These are phyloP conservation scores for Exidia glandulosa DNA, from an alignment of 768 basidiomycete genomes.

Conservation along the genomic window DNA sequence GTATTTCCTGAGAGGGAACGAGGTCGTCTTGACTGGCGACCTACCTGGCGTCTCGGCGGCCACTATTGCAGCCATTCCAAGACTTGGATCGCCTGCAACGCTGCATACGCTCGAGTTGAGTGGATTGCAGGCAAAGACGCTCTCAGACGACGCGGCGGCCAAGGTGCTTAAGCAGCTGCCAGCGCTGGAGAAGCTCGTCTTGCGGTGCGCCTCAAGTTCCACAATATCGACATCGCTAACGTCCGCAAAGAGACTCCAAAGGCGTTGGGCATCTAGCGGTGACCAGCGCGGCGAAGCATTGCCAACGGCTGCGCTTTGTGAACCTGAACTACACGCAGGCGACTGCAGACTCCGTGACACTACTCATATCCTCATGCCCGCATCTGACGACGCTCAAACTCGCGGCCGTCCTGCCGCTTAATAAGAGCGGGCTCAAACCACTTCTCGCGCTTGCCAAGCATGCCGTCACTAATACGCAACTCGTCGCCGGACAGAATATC, in stretches of 20 bases:
- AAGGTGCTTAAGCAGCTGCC: conserved; percentile 35
- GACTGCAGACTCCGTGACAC: conserved; percentile 21
- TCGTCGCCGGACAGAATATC: conserved; percentile 28
- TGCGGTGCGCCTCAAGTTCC: conserved; percentile 34
- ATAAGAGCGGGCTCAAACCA: conserved; percentile 4
- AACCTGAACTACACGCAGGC: conserved; percentile 55
- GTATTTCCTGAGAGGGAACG: conserved; percentile 49
- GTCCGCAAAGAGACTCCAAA: conserved; percentile 39
- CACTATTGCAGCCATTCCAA: conserved; percentile 36
- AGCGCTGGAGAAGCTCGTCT: conserved; percentile 33
- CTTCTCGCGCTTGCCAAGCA: background rate
- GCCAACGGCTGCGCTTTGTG: conserved; percentile 31
- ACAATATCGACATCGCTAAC: conserved; percentile 1
- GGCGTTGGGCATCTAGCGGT: conserved; percentile 43
- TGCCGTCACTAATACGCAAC: conserved; percentile 8
- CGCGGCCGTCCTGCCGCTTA: conserved; percentile 29
- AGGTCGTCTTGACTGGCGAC: conserved; percentile 34
- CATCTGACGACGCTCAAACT: conserved; percentile 40
- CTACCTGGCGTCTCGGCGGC: conserved; percentile 41
- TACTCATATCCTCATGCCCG: background rate
- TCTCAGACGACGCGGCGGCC: conserved; percentile 41
- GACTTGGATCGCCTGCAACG: conserved; percentile 15
- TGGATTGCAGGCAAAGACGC: conserved; percentile 33
- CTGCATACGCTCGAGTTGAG: conserved; percentile 40
- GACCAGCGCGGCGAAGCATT: conserved; percentile 30